Base-by-base conservation (phyloP, 352 stramenopile species). In the Globisporangium megalacanthum region DNA sequence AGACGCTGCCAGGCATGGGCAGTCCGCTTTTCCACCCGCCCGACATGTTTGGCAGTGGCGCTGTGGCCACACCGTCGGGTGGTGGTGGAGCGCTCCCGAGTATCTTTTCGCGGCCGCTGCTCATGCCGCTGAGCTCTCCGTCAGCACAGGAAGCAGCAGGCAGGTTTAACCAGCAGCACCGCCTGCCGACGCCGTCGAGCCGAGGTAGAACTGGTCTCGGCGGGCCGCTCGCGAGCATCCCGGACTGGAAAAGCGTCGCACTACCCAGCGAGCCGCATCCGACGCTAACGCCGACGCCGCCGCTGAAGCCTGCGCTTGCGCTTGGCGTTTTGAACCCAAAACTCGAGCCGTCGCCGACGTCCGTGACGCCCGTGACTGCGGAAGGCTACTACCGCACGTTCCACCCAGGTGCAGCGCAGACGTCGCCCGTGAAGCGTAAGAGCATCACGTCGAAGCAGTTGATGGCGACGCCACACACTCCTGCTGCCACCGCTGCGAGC, bases 371-470 rank as follows among this genome's bases (percentile, higher is more conserved):
- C 3, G 72, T 81, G 19, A 62, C 54, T 0, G 49, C 45, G 9
- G 17, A 45, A 4, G 50, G 57, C 3, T 84, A 70, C 54, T 84
- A 81, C 52, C 61, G 68, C 15, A 62, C 67, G 15, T 77, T 78
- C 54, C 41, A 48, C 19, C 52, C 47, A 17, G 66, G 47, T 31
- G 66, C 41, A 20, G 65, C 63, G 14, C 69, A 75, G 58, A 64
- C 72, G 49, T 89, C 82, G 11, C 77, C 82, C 9, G 64, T 83
- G 33, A 92, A 92, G 65, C 76, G 77, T 39, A 89, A 88, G 69
- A 87, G 76, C 61, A 87, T 92, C 61, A 84, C 79, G 45, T 76
- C 78, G 41, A 88, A 90, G 66, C 78, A 92, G 61, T 54, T 85
- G 52, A 68, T 82, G 41, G 72, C 75, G 13, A 72, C 70, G 15